These are phyloP conservation scores for Scedosporium apiospermum DNA, from an alignment of 2,329 filamentous ascomycete species.

Conservation along the genomic window DNA sequence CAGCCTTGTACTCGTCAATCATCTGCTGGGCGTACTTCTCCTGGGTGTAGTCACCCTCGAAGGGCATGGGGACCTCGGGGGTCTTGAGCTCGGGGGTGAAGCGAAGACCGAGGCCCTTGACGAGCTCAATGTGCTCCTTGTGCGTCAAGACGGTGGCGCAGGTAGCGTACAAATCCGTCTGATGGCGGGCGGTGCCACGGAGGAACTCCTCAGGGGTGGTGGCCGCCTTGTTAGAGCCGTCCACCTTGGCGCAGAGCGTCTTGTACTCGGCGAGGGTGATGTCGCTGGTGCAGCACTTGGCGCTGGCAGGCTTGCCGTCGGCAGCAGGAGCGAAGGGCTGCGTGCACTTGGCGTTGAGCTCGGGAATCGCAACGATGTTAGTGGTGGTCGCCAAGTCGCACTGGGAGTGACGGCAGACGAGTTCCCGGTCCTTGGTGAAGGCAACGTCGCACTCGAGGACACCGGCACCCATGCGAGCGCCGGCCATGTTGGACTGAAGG, in stretches of 20 bases:
- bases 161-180: constrained; percentile 55
- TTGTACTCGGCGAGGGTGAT: constrained; percentile 60
- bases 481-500: constrained; percentile 47
- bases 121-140: constrained; percentile 51
- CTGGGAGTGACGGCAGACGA: constrained; percentile 60
- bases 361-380: constrained; percentile 52
- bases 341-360: constrained; percentile 55
- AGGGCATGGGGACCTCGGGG: constrained; percentile 62
- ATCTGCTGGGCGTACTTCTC: constrained; percentile 55
- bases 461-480: constrained; percentile 57
- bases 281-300: constrained; percentile 63
- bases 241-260: constrained; percentile 62
- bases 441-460: constrained; percentile 59
- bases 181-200: constrained; percentile 48
- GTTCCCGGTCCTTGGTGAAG: constrained; percentile 54
- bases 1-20: constrained; percentile 47
- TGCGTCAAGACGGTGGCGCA: constrained; percentile 55
- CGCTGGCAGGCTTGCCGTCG: constrained; percentile 40
- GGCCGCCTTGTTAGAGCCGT: constrained; percentile 49
- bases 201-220: constrained; percentile 49
- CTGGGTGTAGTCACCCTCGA: constrained; percentile 53
- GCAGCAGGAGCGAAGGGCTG: constrained; percentile 48
- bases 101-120: constrained; percentile 47
- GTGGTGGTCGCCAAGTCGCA: constrained; percentile 62
- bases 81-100: constrained; percentile 62